Percentiles rank a stretch among this genome's conserved stretches.
Evolutionary conservation across 768 basidiomycete genomes (phyloP).

Genomic region (Trametes meyenii): DNA sequence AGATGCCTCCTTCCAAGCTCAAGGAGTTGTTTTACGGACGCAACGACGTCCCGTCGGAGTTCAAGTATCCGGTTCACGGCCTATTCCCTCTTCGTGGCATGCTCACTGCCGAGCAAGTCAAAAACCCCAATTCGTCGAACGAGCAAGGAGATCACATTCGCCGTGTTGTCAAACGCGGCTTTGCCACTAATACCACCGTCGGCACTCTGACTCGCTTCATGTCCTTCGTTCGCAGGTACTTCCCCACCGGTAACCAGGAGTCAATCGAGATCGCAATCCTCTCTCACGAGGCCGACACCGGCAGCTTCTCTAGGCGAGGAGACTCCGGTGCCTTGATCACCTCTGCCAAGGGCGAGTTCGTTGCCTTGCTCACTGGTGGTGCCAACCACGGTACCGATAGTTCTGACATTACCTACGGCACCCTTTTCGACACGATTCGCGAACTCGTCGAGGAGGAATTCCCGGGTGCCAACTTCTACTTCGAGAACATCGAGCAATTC

Average conservation of each 20-base stretch:
- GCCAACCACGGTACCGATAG: not conserved
- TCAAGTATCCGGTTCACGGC: not conserved
- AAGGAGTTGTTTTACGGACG: not conserved
- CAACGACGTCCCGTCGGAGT: not conserved
- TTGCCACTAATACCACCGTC: not conserved
- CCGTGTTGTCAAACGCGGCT: not conserved
- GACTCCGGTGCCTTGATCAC: not conserved
- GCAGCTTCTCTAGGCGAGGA: not conserved
- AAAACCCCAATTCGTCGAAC: not conserved
- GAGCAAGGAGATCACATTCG: not conserved
- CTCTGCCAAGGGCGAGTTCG: not conserved
- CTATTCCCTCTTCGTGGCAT: not conserved
- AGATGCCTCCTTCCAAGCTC: not conserved
- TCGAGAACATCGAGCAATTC: not conserved
- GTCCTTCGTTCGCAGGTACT: not conserved
- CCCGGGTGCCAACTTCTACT: not conserved
- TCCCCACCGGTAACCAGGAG: not conserved
- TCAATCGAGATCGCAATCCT: not conserved
- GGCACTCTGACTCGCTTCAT: not conserved
- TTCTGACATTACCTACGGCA: not conserved
- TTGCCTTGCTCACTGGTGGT: not conserved
- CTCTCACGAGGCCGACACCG: not conserved
- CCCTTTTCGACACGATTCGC: not conserved
- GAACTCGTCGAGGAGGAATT: not conserved
- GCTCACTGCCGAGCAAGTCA: not conserved